Evolutionary conservation across 805 yeast species (phyloP), one percentile per base, ranked within the genome.

Genomic region (Lachancea quebecensis): DNA sequence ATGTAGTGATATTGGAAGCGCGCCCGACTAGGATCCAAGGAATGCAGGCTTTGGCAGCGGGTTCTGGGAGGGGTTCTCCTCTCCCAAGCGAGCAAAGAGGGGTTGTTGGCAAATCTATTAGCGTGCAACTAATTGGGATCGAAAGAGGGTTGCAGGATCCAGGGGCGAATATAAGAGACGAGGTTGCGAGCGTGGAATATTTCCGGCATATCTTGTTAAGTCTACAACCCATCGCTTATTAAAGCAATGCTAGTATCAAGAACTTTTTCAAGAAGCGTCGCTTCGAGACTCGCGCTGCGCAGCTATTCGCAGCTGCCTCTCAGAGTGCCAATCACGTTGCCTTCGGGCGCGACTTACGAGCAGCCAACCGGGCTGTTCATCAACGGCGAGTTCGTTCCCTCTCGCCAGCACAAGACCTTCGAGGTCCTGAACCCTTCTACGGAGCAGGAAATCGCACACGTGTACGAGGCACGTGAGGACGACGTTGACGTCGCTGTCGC

Each of bases 401-500:
- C 88, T 9, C 68, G 73, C 45, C 75, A 73, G 48, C 75, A 73
- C 50, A 74, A 78, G 60, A 77, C 87, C 25, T 79, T 82, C 54
- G 77, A 72, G 52, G 85, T 81, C 30, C 62, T 78, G 39, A 74
- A 79, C 56, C 88, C 88, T 32, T 74, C 85, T 34, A 81, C 85
- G 17, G 90, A 82, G 66, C 86, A 82, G 56, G 76, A 75, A 48
- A 75, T 84, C 50, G 72, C 81, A 50, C 78, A 77, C 45, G 78
- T 84, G 40, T 77, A 79, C 56, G 83, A 79, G 65, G 85, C 84
- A 46, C 72, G 77, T 48, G 81, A 71, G 41, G 89, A 75, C 45
- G 95, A 87, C 64, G 82, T 86, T 27, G 93, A 88, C 55, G 48
- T 66, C 44, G 98, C 98, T 14, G 95, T 91, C 30, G 76, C 78